phyloP scores from a whole-genome alignment of 768 basidiomycete genomes.

The Mycena venus region DNA sequence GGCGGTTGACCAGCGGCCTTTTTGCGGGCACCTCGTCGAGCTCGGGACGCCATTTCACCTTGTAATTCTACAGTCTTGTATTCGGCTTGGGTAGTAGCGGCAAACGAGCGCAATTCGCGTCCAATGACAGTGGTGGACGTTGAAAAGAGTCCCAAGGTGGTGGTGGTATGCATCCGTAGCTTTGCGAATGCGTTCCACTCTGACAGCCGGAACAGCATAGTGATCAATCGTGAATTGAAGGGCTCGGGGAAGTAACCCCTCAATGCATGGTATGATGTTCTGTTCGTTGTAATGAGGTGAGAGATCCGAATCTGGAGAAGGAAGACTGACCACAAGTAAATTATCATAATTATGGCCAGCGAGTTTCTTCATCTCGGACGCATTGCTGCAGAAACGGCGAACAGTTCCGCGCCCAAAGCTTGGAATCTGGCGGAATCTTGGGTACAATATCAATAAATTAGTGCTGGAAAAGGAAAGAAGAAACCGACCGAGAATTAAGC shows the following conservation, averaged over 20 bases:
- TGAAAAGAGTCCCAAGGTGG: conserved; percentile 22
- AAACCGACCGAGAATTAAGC: conserved; percentile 39
- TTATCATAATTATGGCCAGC: no score
- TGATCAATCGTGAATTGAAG: no score
- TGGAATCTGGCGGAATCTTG: conserved; percentile 13
- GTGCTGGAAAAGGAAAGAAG: not conserved
- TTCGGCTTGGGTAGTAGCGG: not conserved
- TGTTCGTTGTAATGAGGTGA: no score
- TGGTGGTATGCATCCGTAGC: conserved; percentile 32
- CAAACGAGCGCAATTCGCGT: conserved; percentile 2
- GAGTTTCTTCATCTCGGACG: conserved; percentile 35
- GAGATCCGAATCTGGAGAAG: no score
- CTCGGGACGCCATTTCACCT: conserved; percentile 37
- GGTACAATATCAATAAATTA: no score
- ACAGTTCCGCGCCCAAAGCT: conserved; percentile 31
- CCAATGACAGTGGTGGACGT: conserved; percentile 22
- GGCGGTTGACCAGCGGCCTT: conserved; percentile 9
- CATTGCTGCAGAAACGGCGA: conserved; percentile 32
- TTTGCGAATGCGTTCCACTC: conserved; percentile 41
- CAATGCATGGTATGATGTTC: conserved; percentile 46
- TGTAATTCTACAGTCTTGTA: conserved; percentile 40
- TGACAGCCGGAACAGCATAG: conserved; percentile 25
- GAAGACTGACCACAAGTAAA: no score
- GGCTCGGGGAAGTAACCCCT: conserved; percentile 41
- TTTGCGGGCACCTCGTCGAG: conserved; percentile 30